A percentile compares a stretch with the other conserved stretches of the same genome.
Conservation (phyloP, 1,284 basidiomycete species). For the Termitomyces sp. region DNA sequence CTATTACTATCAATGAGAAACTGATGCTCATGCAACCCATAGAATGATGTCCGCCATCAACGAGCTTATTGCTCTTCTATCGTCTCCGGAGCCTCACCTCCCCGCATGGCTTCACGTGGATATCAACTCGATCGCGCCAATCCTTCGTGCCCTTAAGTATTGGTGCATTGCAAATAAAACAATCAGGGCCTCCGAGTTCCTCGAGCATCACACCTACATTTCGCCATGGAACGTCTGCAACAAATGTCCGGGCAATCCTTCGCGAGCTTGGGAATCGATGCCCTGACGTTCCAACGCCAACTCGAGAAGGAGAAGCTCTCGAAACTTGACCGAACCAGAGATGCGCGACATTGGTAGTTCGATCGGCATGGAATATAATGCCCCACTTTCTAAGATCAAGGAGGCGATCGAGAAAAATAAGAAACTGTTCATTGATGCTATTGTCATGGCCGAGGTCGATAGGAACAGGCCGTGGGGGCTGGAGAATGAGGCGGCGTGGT, state of each 20-base stretch:
- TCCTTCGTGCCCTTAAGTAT: constrained; percentile 18
- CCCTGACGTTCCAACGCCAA: not conserved
- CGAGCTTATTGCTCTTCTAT: constrained; percentile 4
- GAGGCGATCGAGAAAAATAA: constrained; percentile 1
- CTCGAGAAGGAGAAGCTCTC: not conserved
- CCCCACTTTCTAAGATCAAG: not conserved
- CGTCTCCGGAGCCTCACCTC: constrained; percentile 12
- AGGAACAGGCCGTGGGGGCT: constrained; percentile 9
- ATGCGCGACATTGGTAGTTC: constrained; percentile 3
- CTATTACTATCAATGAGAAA: not conserved
- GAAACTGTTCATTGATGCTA: constrained; percentile 2
- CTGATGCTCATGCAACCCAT: not conserved
- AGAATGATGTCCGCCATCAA: constrained; percentile 2
- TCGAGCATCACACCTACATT: not conserved
- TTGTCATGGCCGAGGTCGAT: constrained; percentile 3
- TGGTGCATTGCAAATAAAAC: constrained; percentile 12
- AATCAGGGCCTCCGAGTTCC: constrained; percentile 9
- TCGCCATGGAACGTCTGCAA: not conserved
- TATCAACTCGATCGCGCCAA: constrained; percentile 15
- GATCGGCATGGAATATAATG: constrained; percentile 12
- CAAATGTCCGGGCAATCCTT: not conserved
- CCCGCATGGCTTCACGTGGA: constrained; percentile 25
- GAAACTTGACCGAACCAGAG: not conserved
- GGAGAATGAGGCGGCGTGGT: constrained; percentile 9
- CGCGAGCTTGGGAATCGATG: not conserved